Conservation (phyloP, 192 early-diverging fungal genomes). For the Coemansia sp. region DNA sequence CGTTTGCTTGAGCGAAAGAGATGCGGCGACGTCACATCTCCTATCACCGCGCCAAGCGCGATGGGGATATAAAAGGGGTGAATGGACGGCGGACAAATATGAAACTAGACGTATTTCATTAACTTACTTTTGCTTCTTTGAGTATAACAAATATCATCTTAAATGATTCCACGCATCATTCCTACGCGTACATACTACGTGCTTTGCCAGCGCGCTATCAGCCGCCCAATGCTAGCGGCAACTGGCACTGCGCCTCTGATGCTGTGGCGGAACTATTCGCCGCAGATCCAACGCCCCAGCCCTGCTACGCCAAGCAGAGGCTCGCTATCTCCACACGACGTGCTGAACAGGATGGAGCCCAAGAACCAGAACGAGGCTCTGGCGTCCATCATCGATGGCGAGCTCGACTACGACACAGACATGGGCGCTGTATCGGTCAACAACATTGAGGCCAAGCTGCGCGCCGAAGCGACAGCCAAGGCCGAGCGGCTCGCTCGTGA, state of each 20-base stretch:
- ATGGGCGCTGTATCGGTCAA: constrained; percentile 49
- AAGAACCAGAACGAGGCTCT: constrained; percentile 35
- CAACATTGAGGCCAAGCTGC: constrained; percentile 36
- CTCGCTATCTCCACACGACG: constrained; percentile 21
- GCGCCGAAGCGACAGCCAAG: constrained; percentile 22
- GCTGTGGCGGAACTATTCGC: constrained; percentile 24
- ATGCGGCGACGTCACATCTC: not conserved
- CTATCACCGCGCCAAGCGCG: not conserved
- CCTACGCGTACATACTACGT: not conserved
- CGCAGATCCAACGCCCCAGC: constrained; percentile 10
- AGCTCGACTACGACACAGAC: constrained; percentile 54
- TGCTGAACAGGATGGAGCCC: constrained; percentile 41
- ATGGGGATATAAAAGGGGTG: not conserved
- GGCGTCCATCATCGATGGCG: constrained; percentile 50
- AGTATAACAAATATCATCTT: not conserved
- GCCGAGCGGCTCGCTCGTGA: constrained; percentile 31
- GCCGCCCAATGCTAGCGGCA: constrained; percentile 7
- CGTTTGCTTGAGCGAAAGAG: not conserved
- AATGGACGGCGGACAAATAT: not conserved
- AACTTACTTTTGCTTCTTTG: not conserved
- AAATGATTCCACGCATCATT: not conserved
- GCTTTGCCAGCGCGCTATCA: not conserved
- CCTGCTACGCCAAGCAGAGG: not conserved
- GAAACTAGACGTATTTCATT: not conserved
- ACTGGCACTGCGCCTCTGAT: constrained; percentile 13